Conservation (phyloP, 495 filamentous ascomycete genomes). For the Aspergillus nanangensis region DNA sequence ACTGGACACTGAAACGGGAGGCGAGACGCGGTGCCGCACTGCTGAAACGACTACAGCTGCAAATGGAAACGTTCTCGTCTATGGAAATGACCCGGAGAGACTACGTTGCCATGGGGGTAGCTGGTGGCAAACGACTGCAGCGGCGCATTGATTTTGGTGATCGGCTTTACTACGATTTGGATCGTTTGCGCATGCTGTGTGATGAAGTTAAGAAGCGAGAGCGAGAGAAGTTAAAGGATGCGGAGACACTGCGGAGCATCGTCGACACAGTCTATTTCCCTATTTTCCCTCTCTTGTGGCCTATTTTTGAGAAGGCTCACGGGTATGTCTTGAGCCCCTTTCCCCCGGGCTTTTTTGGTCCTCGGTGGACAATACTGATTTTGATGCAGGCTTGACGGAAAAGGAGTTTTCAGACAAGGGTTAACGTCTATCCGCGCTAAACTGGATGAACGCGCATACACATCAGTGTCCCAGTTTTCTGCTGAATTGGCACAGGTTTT, state of each 20-base stretch:
- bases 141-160: slow-evolving; percentile 86
- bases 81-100: slow-evolving; percentile 95
- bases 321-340: slow-evolving; percentile 46
- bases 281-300: slow-evolving; percentile 69
- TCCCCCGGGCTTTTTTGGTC: neutral
- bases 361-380: slow-evolving; percentile 29
- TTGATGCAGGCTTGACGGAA: slow-evolving; percentile 63
- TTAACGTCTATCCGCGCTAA: slow-evolving; percentile 58
- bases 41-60: slow-evolving; percentile 86
- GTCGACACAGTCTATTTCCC: slow-evolving; percentile 91
- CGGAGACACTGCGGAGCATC: slow-evolving; percentile 66
- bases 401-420: slow-evolving; percentile 62
- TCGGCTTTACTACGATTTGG: slow-evolving; percentile 68
- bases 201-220: slow-evolving; percentile 69
- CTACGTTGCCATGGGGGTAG: slow-evolving; percentile 85
- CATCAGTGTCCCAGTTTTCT: slow-evolving; percentile 68
- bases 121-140: slow-evolving; percentile 70
- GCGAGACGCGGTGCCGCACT: slow-evolving; percentile 85
- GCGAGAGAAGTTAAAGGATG: slow-evolving; percentile 66
- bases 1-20: slow-evolving; percentile 97
- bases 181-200: slow-evolving; percentile 63
- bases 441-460: slow-evolving; percentile 68
- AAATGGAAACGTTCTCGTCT: slow-evolving; percentile 83
- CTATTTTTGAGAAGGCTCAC: slow-evolving; percentile 75
- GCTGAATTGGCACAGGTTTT: slow-evolving; percentile 69